A percentile compares a stretch with the other conserved stretches of the same genome.
Conservation (phyloP, 1,284 basidiomycete species). For the Gymnopus androsaceus region DNA sequence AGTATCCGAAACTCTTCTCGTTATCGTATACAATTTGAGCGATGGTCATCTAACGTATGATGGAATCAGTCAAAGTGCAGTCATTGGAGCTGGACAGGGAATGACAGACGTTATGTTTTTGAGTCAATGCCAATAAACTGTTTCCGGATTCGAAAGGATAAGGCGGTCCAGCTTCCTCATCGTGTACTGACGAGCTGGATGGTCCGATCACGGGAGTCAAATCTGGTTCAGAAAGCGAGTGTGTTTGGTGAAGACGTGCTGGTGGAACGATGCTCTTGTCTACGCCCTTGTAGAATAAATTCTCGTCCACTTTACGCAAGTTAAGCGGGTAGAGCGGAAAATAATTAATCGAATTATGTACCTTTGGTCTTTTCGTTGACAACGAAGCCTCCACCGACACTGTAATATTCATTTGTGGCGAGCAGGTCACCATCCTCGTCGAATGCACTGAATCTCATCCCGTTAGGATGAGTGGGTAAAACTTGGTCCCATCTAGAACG, state of each 20-base stretch:
- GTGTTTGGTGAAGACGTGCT: slow-evolving; percentile 74
- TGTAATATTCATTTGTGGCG: slow-evolving; percentile 95
- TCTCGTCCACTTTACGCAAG: slow-evolving; percentile 75
- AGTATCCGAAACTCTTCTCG: slow-evolving; percentile 79
- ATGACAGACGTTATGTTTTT: slow-evolving; percentile 76
- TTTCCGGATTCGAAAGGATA: slow-evolving; percentile 86
- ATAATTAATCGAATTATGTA: slow-evolving; percentile 22
- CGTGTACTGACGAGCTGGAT: slow-evolving; percentile 5
- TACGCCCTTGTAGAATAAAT: slow-evolving; percentile 96
- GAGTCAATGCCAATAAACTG: slow-evolving; percentile 75
- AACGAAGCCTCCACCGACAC: slow-evolving; percentile 89
- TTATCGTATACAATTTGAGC: slow-evolving; percentile 96
- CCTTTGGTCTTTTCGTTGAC: slow-evolving; percentile 89
- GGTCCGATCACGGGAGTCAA: slow-evolving; percentile 16
- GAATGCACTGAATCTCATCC: slow-evolving; percentile 91
- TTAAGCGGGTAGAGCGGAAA: not conserved
- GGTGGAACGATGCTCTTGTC: slow-evolving; percentile 79
- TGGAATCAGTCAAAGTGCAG: not conserved
- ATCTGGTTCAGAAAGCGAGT: slow-evolving; percentile 47
- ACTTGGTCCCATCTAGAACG: slow-evolving; percentile 66
- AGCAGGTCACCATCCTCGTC: slow-evolving; percentile 80
- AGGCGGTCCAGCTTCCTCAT: slow-evolving; percentile 57
- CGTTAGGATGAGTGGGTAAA: slow-evolving; percentile 82
- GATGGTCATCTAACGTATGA: slow-evolving; percentile 74
- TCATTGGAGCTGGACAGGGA: not conserved